These are phyloP conservation scores for Solanum pimpinellifolium DNA, from an alignment of 257 asterid genomes.

Conservation along the genomic window DNA sequence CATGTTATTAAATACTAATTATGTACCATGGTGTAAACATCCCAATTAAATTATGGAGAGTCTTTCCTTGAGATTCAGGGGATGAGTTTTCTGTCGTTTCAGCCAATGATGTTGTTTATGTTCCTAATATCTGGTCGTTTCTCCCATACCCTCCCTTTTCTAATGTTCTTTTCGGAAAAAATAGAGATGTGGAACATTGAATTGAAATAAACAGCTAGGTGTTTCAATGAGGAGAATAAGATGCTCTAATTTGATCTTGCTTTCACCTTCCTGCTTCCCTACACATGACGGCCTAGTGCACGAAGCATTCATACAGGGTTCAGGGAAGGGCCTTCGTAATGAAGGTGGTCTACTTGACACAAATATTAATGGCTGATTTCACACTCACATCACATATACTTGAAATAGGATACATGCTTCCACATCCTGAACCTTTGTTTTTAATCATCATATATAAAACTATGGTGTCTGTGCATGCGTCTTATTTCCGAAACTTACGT, in stretches of 20 bases:
- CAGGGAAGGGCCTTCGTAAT: background rate
- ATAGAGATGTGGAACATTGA: background rate
- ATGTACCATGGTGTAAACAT: background rate
- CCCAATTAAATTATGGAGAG: background rate
- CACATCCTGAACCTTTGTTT: background rate
- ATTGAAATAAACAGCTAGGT: background rate
- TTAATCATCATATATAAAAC: background rate
- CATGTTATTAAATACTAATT: no score
- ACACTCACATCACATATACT: background rate
- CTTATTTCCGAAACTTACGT: background rate
- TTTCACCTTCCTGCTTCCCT: background rate
- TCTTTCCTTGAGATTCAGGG: background rate
- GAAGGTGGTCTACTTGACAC: background rate
- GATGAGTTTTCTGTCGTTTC: background rate
- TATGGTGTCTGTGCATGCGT: background rate
- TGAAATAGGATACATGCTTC: background rate
- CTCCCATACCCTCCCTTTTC: background rate
- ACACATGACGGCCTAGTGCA: background rate
- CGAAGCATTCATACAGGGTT: background rate
- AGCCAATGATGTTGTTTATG: background rate
- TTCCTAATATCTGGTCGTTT: background rate
- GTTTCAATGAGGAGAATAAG: background rate
- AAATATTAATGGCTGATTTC: background rate
- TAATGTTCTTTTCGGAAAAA: background rate
- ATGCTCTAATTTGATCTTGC: background rate